Evolutionary conservation across 1,139 yeast genomes (phyloP).

Genomic region (Candida sp.): DNA sequence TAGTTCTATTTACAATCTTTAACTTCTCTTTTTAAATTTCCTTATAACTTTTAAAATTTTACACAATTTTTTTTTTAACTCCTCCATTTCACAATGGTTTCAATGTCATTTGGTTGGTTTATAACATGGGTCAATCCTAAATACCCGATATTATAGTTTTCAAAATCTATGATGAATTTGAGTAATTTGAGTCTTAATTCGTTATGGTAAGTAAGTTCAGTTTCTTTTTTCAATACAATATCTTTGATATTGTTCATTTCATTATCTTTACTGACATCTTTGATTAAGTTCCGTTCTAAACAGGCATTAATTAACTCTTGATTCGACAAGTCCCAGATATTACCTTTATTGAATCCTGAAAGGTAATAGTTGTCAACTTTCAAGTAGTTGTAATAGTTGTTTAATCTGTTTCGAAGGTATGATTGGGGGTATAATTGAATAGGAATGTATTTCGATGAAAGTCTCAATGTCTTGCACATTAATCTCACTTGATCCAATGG

Average conservation of each 20-base stretch:
- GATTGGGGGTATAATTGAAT: slow-evolving; percentile 31
- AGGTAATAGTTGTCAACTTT: slow-evolving; percentile 51
- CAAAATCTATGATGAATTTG: slow-evolving; percentile 31
- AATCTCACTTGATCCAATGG: slow-evolving; percentile 30
- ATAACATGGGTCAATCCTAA: slow-evolving; percentile 12
- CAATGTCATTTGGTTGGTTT: not conserved
- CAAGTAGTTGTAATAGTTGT: slow-evolving; percentile 40
- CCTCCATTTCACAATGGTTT: not conserved
- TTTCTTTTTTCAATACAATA: slow-evolving; percentile 9
- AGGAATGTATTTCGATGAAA: slow-evolving; percentile 42
- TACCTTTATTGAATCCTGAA: slow-evolving; percentile 40
- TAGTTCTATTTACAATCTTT: not conserved
- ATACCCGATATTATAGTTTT: slow-evolving; percentile 34
- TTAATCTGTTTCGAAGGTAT: slow-evolving; percentile 34
- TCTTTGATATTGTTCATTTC: slow-evolving; percentile 11
- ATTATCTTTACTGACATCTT: slow-evolving; percentile 18
- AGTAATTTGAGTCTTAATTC: slow-evolving; percentile 24
- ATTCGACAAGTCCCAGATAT: slow-evolving; percentile 41
- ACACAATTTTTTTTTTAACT: not conserved
- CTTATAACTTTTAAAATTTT: too few species aligned
- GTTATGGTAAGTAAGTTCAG: slow-evolving; percentile 12
- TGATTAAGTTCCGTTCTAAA: slow-evolving; percentile 46
- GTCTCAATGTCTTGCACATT: slow-evolving; percentile 30
- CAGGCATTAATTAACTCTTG: slow-evolving; percentile 47
- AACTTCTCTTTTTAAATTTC: too few species aligned